Percentiles rank a stretch among this genome's conserved stretches.
These are phyloP conservation scores for Luffa aegyptiaca DNA, from an alignment of 306 rosid genomes.

Conservation along the genomic window DNA sequence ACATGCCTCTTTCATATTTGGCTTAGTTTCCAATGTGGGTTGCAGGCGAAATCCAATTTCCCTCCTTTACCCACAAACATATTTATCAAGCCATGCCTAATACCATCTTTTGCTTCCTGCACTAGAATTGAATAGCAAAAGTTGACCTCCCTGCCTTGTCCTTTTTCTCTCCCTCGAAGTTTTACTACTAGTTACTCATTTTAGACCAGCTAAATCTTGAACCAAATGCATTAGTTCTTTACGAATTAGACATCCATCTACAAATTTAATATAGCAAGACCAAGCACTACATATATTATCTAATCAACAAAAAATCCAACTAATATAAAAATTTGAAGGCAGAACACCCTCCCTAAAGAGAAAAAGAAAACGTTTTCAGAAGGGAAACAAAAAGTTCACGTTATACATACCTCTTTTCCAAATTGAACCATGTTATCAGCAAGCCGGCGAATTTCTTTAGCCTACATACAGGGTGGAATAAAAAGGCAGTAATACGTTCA, in stretches of 20 bases:
- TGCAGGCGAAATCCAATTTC: not conserved
- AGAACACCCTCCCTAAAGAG: not conserved
- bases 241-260: not conserved
- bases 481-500: not conserved
- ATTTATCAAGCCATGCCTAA: not conserved
- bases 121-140: not conserved
- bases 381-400: not conserved
- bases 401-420: slow-evolving; percentile 67
- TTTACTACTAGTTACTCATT: not conserved
- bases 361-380: not conserved
- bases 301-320: not conserved
- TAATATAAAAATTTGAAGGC: not conserved
- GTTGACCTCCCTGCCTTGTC: not conserved
- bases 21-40: not conserved
- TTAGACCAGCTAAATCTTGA: not conserved
- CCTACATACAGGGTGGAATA: slow-evolving; percentile 27
- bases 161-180: not conserved
- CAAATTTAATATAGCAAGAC: not conserved
- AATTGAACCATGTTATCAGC: slow-evolving; percentile 91
- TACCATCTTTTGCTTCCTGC: not conserved
- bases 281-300: not conserved
- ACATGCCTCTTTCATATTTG: not conserved
- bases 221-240: not conserved
- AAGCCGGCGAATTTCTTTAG: slow-evolving; percentile 78
- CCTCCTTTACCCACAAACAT: not conserved